Evolutionary conservation across 2,329 filamentous ascomycete species (phyloP).

Genomic region (Xylaria multiplex): DNA sequence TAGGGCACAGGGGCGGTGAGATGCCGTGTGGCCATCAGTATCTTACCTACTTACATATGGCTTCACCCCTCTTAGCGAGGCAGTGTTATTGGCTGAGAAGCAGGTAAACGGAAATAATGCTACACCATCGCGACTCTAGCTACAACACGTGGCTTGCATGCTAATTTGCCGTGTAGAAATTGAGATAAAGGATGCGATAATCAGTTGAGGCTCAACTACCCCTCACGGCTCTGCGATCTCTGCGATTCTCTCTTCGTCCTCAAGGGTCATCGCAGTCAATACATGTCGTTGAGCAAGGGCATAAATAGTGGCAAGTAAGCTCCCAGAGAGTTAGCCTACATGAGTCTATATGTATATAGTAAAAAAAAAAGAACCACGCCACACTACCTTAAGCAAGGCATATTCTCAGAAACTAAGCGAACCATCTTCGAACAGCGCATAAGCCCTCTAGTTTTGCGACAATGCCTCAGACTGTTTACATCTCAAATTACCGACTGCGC

Average conservation of each 20-base stretch:
- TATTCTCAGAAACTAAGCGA: not conserved
- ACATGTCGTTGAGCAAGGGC: not conserved
- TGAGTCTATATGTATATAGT: not conserved
- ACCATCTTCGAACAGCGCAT: not conserved
- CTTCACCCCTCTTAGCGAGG: not conserved
- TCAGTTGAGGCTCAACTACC: conserved; percentile 18
- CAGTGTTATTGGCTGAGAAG: conserved; percentile 4
- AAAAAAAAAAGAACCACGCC: not conserved
- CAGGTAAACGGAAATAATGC: not conserved
- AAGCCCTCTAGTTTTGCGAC: not conserved
- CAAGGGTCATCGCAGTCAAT: not conserved
- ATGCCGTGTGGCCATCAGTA: not conserved
- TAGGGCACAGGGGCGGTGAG: conserved; percentile 6
- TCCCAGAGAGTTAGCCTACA: not conserved
- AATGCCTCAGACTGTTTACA: conserved; percentile 8
- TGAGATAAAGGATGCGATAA: not conserved
- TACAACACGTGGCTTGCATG: not conserved
- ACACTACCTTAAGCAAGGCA: not conserved
- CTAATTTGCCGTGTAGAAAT: not conserved
- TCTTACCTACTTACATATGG: conserved; percentile 8
- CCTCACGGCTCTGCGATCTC: conserved; percentile 4
- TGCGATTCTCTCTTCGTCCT: not conserved
- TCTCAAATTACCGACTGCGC: conserved; percentile 16
- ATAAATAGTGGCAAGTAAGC: not conserved
- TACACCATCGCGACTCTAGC: not conserved